These are phyloP conservation scores for Spirogloea muscicola DNA, from an alignment of 139 green algal genomes.

Conservation along the genomic window DNA sequence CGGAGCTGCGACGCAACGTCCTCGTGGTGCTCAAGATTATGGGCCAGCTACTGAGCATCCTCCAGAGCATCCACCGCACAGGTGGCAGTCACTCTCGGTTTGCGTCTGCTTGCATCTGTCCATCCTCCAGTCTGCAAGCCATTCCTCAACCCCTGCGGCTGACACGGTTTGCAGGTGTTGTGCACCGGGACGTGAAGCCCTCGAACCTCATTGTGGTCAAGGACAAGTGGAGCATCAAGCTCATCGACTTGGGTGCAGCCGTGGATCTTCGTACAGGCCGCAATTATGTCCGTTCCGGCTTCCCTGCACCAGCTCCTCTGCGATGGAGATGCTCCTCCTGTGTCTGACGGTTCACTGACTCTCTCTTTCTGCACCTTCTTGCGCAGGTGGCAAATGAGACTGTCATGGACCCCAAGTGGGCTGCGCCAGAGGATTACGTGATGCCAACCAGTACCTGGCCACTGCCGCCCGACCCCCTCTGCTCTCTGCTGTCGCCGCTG, in stretches of 20 bases:
- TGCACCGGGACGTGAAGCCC: slow-evolving; percentile 49
- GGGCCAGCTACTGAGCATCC: slow-evolving; percentile 8
- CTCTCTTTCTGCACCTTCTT: slow-evolving; percentile 2
- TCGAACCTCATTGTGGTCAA: slow-evolving; percentile 34
- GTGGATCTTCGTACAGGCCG: slow-evolving; percentile 40
- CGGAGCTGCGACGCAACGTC: too few relatives aligned
- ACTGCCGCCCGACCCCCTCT: slow-evolving; percentile 17
- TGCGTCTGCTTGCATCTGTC: background rate
- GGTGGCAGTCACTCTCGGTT: slow-evolving; percentile 1
- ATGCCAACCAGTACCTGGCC: slow-evolving; percentile 31
- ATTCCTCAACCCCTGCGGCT: background rate
- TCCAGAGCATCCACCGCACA: slow-evolving; percentile 31
- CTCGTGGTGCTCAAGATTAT: too few relatives aligned
- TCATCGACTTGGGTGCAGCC: slow-evolving; percentile 42
- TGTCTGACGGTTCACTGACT: background rate
- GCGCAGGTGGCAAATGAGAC: slow-evolving; percentile 42
- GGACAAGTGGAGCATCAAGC: slow-evolving; percentile 18
- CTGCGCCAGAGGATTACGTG: slow-evolving; percentile 42
- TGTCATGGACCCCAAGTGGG: slow-evolving; percentile 42
- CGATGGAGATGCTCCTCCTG: background rate
- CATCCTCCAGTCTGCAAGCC: background rate
- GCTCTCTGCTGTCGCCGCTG: slow-evolving; percentile 19
- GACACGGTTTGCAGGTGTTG: slow-evolving; percentile 2
- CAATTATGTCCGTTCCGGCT: slow-evolving; percentile 35
- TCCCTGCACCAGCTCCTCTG: background rate